Conservation (phyloP, 169 alveolate species). For the Plasmodium cynomolgi region DNA sequence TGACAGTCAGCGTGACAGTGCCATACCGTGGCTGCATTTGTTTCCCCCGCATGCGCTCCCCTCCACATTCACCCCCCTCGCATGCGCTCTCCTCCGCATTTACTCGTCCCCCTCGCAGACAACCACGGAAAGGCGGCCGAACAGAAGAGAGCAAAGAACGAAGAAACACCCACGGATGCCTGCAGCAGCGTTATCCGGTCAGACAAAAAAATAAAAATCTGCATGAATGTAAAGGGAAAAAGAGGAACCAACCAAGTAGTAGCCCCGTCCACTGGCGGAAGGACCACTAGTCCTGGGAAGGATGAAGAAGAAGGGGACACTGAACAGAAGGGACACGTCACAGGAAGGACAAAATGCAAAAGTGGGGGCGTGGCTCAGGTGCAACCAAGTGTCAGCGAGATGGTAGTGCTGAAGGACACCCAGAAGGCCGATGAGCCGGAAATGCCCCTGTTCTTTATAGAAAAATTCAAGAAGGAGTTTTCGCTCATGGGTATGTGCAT, state of each 20-base stretch:
- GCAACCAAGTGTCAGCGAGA: background rate
- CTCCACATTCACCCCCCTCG: background rate
- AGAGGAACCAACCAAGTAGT: background rate
- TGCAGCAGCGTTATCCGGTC: slow-evolving; percentile 38
- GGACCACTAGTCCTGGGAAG: background rate
- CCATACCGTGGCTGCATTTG: background rate
- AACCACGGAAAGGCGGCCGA: background rate
- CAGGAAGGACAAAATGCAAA: background rate
- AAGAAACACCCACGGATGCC: slow-evolving; percentile 11
- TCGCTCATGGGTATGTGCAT: slow-evolving; percentile 25
- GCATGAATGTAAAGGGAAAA: slow-evolving; percentile 44
- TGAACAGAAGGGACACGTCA: background rate
- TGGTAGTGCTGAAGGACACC: background rate
- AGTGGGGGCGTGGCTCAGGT: background rate
- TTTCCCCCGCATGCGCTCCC: background rate
- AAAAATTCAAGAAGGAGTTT: slow-evolving; percentile 55
- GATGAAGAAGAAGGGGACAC: slow-evolving; percentile 12
- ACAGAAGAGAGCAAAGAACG: slow-evolving; percentile 15
- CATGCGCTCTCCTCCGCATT: no score
- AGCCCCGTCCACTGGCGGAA: background rate
- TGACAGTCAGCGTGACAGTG: background rate
- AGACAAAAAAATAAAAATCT: slow-evolving; percentile 52
- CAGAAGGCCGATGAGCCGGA: slow-evolving; percentile 67
- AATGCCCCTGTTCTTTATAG: slow-evolving; percentile 78
- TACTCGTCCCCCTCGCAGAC: background rate